Conservation (phyloP, 495 filamentous ascomycete species). For the Neurospora sp. region DNA sequence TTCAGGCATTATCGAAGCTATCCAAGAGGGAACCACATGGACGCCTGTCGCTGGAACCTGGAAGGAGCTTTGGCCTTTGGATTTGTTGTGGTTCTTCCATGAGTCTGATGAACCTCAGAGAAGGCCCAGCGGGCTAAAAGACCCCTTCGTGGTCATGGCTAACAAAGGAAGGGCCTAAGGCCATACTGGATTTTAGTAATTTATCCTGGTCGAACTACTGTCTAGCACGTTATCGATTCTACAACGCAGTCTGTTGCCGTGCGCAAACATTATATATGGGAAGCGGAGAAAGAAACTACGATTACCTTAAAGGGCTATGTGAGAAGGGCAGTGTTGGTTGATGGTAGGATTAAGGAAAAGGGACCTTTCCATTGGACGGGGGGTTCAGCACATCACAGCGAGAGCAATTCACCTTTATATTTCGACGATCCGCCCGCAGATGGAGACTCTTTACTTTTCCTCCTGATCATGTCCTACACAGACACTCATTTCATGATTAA, state of each 20-base stretch:
- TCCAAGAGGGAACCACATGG: background rate
- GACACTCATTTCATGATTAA: too few species aligned
- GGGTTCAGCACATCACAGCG: background rate
- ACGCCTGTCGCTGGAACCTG: background rate
- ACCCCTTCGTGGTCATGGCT: background rate
- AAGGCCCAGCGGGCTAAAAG: background rate
- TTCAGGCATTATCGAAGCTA: background rate
- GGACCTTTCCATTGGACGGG: background rate
- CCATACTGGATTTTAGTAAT: too few species aligned
- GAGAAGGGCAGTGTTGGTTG: background rate
- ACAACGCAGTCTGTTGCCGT: background rate
- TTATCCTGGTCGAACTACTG: background rate
- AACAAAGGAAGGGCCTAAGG: background rate
- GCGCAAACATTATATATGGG: background rate
- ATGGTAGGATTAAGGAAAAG: background rate
- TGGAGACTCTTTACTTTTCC: background rate
- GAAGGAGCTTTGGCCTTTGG: background rate
- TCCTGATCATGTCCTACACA: background rate
- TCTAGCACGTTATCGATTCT: background rate
- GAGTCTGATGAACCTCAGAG: background rate
- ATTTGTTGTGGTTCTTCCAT: background rate
- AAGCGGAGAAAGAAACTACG: background rate
- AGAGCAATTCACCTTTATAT: background rate
- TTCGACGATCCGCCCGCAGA: background rate
- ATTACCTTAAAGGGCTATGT: background rate